Base-by-base conservation (phyloP, 2,329 filamentous ascomycete species). In the Sporothrix globosa region DNA sequence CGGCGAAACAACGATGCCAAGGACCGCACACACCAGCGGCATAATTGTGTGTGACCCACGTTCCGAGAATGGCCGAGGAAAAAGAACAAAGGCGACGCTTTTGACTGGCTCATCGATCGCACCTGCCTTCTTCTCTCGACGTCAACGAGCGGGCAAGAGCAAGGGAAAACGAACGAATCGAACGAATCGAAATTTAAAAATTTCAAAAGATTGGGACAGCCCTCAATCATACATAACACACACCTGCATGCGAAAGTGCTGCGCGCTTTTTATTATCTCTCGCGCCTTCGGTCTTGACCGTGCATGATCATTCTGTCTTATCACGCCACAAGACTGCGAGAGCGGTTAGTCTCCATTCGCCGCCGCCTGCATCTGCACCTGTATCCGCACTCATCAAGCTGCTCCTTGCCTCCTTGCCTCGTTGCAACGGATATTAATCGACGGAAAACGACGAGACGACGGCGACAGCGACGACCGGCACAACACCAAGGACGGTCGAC, bases 61-160 rank as follows among this genome's bases (percentile, higher is more conserved):
- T 70, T 58, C 68, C 68, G 68, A 48, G 52, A 70, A 66, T 70
- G 60, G 68, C 68, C 68, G 68, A 69, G 48, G 48, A 46, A 21
- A 52, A 30, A 19, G 68, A 61, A 39, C 58, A 46, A 56, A 53
- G 34, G 56, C 30, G 13, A 4, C 56, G 46, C 27, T 19, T 66
- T 39, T 66, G 46, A 52, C 46, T 52, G 46, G 63, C 61, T 10
- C 44, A 27, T 48, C 19, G 39, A 19, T 46, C 19, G 39, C 48
- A 34, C 39, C 53, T 60, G 34, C 34, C 24, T 4, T 48, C 14
- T 34, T 56, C 7, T 27, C 17, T 30, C 53, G 54, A 41, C 67
- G 67, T 60, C 53, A 58, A 58, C 21, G 58, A 63, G 44, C 10
- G 58, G 27, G 44, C 19, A 46, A 41, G 46, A 10, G 4, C 50